Evolutionary conservation across 441 rosid species (phyloP).

Genomic region (Pelargonium fulgidum): DNA sequence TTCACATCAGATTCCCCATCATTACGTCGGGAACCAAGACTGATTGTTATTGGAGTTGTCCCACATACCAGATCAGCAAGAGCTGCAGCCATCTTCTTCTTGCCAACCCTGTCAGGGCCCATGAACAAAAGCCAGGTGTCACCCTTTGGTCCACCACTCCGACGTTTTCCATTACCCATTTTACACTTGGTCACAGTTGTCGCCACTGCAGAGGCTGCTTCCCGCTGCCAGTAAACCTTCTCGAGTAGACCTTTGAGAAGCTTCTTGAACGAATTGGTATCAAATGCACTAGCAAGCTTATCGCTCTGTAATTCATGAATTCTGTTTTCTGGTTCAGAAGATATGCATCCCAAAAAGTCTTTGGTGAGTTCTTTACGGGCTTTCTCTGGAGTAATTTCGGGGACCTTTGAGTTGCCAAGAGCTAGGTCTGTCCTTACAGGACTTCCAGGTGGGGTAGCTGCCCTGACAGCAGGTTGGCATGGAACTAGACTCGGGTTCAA

Average conservation of each 20-base stretch:
- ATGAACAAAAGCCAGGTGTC: constrained; percentile 75
- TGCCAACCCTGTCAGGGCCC: constrained; percentile 83
- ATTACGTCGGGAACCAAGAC: constrained; percentile 47
- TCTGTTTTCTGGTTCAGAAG: constrained; percentile 49
- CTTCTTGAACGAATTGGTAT: constrained; percentile 66
- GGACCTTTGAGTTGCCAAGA: constrained; percentile 55
- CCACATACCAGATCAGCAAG: constrained; percentile 55
- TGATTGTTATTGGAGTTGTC: constrained; percentile 45
- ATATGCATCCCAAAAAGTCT: constrained; percentile 61
- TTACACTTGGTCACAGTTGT: constrained; percentile 58
- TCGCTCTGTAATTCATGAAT: constrained; percentile 35
- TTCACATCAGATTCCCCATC: constrained; percentile 37
- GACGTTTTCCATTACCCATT: constrained; percentile 57
- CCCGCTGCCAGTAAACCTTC: constrained; percentile 89
- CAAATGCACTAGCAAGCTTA: constrained; percentile 37
- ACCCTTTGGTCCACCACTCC: constrained; percentile 48
- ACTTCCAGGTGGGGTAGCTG: constrained; percentile 51
- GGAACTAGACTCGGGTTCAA: constrained; percentile 30
- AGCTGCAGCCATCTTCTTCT: constrained; percentile 76
- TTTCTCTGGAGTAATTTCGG: not conserved
- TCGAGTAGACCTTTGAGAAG: constrained; percentile 67
- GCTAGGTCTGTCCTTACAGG: constrained; percentile 80
- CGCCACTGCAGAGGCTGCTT: constrained; percentile 79
- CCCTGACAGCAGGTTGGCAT: constrained; percentile 25
- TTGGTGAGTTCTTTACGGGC: constrained; percentile 14